These are phyloP conservation scores for Schizonepeta tenuifolia DNA, from an alignment of 257 asterid genomes.

Conservation along the genomic window DNA sequence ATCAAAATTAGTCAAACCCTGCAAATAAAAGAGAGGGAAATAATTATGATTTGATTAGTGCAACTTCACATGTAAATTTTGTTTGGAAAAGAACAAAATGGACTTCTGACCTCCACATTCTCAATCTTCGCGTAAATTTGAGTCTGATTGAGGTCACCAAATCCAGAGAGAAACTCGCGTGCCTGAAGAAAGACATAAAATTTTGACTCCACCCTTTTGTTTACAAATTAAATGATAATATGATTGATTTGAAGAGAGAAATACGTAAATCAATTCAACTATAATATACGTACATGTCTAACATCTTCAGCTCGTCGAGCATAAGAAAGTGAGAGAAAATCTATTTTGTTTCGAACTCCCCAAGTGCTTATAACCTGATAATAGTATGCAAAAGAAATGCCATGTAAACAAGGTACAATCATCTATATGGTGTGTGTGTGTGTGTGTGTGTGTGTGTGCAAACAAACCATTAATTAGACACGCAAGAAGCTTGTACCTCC, in stretches of 20 bases:
- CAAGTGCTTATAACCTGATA: slow-evolving; percentile 88
- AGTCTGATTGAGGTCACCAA: slow-evolving; percentile 73
- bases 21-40: slow-evolving; percentile 22
- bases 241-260: slow-evolving; percentile 4
- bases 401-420: slow-evolving; percentile 19
- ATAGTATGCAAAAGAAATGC: neutral
- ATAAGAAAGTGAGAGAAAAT: slow-evolving; percentile 88
- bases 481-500: slow-evolving; percentile 53
- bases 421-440: neutral
- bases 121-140: slow-evolving; percentile 87
- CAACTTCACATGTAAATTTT: slow-evolving; percentile 18
- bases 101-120: slow-evolving; percentile 75
- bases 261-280: slow-evolving; percentile 9
- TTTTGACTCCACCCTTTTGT: neutral
- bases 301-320: slow-evolving; percentile 90
- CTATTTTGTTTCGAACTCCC: slow-evolving; percentile 87
- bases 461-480: neutral
- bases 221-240: slow-evolving; percentile 5
- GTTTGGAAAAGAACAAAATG: neutral
- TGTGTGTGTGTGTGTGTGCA: neutral
- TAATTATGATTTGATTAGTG: neutral
- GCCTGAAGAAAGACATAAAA: slow-evolving; percentile 54
- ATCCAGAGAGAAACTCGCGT: slow-evolving; percentile 74
- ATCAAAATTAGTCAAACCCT: slow-evolving; percentile 90
- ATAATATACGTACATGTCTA: slow-evolving; percentile 61